Evolutionary conservation across 345 rosid species (phyloP).

Genomic region (Carallia brachiata): DNA sequence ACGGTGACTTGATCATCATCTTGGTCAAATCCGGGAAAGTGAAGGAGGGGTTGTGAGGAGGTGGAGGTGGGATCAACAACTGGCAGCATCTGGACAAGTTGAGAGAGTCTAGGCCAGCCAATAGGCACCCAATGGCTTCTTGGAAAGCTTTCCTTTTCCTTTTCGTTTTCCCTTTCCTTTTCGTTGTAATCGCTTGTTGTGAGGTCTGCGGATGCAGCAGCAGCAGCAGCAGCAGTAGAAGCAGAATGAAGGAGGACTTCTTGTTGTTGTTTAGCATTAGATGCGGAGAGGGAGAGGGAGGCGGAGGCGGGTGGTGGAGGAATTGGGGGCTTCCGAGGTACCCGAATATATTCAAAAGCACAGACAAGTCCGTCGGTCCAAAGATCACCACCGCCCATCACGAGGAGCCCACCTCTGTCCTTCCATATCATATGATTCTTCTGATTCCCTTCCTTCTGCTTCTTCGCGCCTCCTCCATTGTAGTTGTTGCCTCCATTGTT

Average conservation of each 20-base stretch:
- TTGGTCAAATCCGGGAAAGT: background rate
- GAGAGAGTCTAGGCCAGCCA: conserved; percentile 82
- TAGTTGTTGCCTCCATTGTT: conserved; percentile 14
- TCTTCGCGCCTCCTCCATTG: conserved; percentile 21
- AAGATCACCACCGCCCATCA: conserved; percentile 46
- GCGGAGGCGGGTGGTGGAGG: conserved; percentile 20
- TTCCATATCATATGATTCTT: conserved; percentile 2
- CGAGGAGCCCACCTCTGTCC: conserved; percentile 25
- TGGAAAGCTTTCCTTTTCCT: conserved; percentile 39
- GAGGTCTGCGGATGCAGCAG: too few relatives aligned
- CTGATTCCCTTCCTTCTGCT: conserved; percentile 20
- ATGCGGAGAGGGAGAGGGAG: background rate
- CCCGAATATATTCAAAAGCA: conserved; percentile 73
- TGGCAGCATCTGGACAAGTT: conserved; percentile 64
- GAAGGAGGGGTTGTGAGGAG: conserved; percentile 36
- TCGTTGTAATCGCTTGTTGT: conserved; percentile 17
- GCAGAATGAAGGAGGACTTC: too few relatives aligned
- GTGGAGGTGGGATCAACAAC: conserved; percentile 56
- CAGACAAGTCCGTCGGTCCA: conserved; percentile 91
- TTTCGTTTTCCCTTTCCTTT: conserved; percentile 18
- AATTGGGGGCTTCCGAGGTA: conserved; percentile 33
- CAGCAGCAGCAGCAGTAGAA: too few relatives aligned
- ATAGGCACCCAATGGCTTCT: conserved; percentile 78
- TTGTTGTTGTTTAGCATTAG: too few relatives aligned
- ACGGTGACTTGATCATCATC: conserved; percentile 57